Conservation (phyloP, 768 basidiomycete genomes). For the Terana coerulea region DNA sequence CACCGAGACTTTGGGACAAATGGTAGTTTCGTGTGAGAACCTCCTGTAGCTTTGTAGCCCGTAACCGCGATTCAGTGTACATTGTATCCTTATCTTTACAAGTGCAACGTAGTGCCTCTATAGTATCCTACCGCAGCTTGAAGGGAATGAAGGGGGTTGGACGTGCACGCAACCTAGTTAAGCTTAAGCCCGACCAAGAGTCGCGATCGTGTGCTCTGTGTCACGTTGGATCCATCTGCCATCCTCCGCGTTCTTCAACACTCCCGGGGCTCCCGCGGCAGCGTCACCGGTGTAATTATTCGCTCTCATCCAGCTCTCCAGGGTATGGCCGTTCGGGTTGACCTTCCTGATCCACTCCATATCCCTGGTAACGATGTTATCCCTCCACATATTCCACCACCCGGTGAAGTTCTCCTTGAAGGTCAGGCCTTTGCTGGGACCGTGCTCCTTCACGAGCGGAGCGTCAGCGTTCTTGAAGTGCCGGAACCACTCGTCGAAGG, state of each 20-base stretch:
- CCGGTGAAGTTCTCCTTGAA: slow-evolving; percentile 37
- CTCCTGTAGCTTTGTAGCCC: too few species aligned
- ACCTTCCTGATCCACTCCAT: slow-evolving; percentile 40
- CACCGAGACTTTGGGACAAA: too few species aligned
- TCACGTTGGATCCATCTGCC: slow-evolving; percentile 10
- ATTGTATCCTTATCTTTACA: too few species aligned
- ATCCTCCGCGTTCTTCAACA: slow-evolving; percentile 23
- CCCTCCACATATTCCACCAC: slow-evolving; percentile 41
- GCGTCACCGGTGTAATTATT: slow-evolving; percentile 27
- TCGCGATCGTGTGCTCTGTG: too few species aligned
- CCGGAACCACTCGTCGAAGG: slow-evolving; percentile 21
- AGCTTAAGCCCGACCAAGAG: too few species aligned
- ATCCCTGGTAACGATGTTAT: slow-evolving; percentile 40
- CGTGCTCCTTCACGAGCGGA: slow-evolving; percentile 18
- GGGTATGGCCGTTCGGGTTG: slow-evolving; percentile 32
- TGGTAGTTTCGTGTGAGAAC: too few species aligned
- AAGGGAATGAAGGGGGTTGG: too few species aligned
- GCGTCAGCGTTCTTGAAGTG: slow-evolving; percentile 16
- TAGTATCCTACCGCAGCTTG: too few species aligned
- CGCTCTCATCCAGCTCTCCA: slow-evolving; percentile 41
- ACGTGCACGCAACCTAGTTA: too few species aligned
- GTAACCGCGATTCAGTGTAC: too few species aligned
- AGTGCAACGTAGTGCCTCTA: too few species aligned
- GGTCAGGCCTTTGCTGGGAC: slow-evolving; percentile 16
- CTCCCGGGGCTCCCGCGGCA: background rate